A percentile compares a stretch with the other conserved stretches of the same genome.
These are phyloP conservation scores for Paecilomyces variotii DNA, from an alignment of 2,329 filamentous ascomycete genomes.

Conservation along the genomic window DNA sequence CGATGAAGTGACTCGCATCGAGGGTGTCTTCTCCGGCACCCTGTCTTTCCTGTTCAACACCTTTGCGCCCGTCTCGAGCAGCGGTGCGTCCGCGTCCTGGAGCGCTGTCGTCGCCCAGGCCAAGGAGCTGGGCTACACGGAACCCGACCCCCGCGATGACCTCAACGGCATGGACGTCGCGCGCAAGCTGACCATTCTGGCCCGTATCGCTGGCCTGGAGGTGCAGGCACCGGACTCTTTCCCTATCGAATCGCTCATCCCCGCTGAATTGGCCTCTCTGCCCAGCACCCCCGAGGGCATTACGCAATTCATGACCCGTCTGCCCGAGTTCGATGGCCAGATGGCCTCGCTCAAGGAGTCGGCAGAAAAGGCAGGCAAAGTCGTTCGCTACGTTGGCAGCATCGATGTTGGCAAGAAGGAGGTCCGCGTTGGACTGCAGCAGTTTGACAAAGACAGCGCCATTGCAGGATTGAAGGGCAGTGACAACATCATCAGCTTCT, in stretches of 20 bases:
- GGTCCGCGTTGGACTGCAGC: slow-evolving; percentile 88
- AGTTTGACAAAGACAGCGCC: slow-evolving; percentile 77
- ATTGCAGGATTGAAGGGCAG: slow-evolving; percentile 94
- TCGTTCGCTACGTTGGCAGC: slow-evolving; percentile 88
- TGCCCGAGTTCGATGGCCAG: slow-evolving; percentile 75
- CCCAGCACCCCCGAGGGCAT: slow-evolving; percentile 49
- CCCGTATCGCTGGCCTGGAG: slow-evolving; percentile 71
- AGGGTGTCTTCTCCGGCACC: slow-evolving; percentile 95
- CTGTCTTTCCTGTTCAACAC: slow-evolving; percentile 98
- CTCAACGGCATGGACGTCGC: slow-evolving; percentile 85
- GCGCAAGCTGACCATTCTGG: slow-evolving; percentile 92
- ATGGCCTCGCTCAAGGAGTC: slow-evolving; percentile 83
- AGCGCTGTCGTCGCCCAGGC: slow-evolving; percentile 86
- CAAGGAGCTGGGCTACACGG: slow-evolving; percentile 86
- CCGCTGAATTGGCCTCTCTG: slow-evolving; percentile 71
- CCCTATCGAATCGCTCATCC: slow-evolving; percentile 89
- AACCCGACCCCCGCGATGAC: slow-evolving; percentile 79
- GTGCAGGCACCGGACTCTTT: slow-evolving; percentile 81
- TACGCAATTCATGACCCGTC: slow-evolving; percentile 74
- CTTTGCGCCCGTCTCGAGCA: slow-evolving; percentile 73
- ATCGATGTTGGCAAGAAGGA: slow-evolving; percentile 73
- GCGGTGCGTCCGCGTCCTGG: slow-evolving; percentile 63
- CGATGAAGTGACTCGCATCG: slow-evolving; percentile 83
- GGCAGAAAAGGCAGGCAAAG: slow-evolving; percentile 82
- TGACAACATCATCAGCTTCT: slow-evolving; percentile 98